Evolutionary conservation across 257 asterid genomes (phyloP).

Genomic region (Nicotiana knightiana): DNA sequence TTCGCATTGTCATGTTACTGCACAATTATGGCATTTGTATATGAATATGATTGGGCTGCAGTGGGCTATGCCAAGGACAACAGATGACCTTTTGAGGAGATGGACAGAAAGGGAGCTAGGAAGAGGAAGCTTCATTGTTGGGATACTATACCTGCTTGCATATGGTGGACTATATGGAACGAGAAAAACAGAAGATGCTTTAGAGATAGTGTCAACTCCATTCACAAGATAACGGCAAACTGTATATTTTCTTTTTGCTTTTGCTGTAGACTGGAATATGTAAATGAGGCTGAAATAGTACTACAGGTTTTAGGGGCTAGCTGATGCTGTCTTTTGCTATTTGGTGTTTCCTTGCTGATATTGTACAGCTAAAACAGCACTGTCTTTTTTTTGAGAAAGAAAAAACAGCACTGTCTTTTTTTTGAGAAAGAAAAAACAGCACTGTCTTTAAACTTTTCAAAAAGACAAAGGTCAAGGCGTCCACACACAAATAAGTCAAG

Average conservation of each 20-base stretch:
- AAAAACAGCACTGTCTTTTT: neutral
- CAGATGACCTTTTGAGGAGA: conserved; percentile 1
- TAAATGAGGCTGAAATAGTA: neutral
- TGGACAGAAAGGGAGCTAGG: conserved; percentile 1
- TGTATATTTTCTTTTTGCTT: neutral
- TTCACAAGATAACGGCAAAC: neutral
- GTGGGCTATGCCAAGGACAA: neutral
- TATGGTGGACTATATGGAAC: neutral
- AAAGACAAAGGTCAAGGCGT: neutral
- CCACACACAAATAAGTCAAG: neutral
- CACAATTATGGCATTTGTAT: neutral
- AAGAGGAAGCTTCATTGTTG: neutral
- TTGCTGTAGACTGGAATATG: conserved; percentile 1
- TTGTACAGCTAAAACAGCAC: neutral
- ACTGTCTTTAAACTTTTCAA: neutral
- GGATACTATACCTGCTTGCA: neutral
- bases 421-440: neutral
- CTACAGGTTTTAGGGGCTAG: neutral
- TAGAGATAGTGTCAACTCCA: neutral
- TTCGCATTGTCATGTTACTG: neutral
- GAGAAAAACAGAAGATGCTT: neutral
- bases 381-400: neutral
- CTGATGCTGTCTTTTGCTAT: neutral
- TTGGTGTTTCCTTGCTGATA: neutral
- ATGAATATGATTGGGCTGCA: neutral